Evolutionary conservation across 257 asterid species (phyloP), one percentile per base, ranked within the genome.

Genomic region (Marsdenia floribunda): DNA sequence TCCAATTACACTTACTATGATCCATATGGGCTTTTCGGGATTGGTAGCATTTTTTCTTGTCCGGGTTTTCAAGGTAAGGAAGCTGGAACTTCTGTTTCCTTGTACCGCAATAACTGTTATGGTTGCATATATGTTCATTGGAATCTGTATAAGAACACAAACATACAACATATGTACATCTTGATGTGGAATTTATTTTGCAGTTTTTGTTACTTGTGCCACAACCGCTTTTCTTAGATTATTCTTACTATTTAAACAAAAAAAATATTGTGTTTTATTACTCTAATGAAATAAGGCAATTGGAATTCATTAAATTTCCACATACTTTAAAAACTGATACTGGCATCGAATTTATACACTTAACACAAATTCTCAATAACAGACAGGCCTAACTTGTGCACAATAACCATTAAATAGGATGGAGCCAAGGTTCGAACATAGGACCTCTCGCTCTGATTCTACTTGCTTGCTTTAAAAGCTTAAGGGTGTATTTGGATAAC

Each of bases 1-100:
- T 49, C 99, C 99, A 38, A 94, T 94, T 70, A 92, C 96, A 38
- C 97, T 93, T 73, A 93, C 98, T 73, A 94, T 94, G 99, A 92
- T 94, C 73, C 99, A 94, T 69, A 94, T 94, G 99, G 99, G 97
- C 65, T 92, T 94, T 89, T 94, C 97, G 14, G 99, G 96, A 73
- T 66, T 88, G 80, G 99, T 94, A 77, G 97, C 99, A 38, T 94
- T 94, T 83, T 61, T 94, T 73, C 90, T 94, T 79, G 82, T 94
- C 69, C 97, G 97, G 59, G 91, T 94, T 83, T 86, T 90, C 63
- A 94, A 92, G 97, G 99, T 92, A 84, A 77, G 80, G 64, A 59
- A 54, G 8, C 18, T 63, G n/a, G 15, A 71, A 76, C 50, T 64
- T 73, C 71, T 47, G 12, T 18, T 44, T 22, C 68, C 12, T 15